Base-by-base conservation (phyloP, 148 eudicot species). In the Oxyria digyna region DNA sequence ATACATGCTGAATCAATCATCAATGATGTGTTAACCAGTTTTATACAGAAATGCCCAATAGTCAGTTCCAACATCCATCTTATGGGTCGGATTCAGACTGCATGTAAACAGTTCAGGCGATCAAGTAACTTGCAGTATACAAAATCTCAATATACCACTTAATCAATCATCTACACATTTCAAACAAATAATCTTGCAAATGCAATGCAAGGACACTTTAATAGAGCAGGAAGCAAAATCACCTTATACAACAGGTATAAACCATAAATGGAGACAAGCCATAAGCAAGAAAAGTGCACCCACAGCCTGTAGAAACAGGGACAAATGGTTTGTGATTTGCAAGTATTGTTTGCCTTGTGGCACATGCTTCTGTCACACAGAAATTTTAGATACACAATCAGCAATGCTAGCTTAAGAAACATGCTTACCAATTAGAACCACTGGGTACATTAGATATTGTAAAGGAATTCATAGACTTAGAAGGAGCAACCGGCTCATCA, bases 231-330 rank as follows among this genome's bases (percentile, higher is more conserved):
- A 1, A 66, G 70, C 74, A 43, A 57, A 21, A 54, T 70, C 76
- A 91, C 97, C 97, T 91, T 83, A 74, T 92, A 74, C 55, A 92
- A 77, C 35, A 87, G 83, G 86, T 83, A 92, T 71, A 89, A 46
- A 67, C 87, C 97, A 74, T 84, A 89, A 29, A 80, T 68, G 45
- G 97, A 87, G 59, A 87, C 78, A 64, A 92, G 71, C 80, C 90
- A 92, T 67, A 92, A 89, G 89, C 91, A 92, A 49, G 80, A 73
- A 77, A 85, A 89, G 71, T 92, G 96, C 78, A 87, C 87, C 97
- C 97, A 92, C 62, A 92, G 83, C 96, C 97, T 92, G 97, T 74
- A 40, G 68, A 79, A 69, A 77, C 24, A 73, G 43, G 40, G 38
- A 35, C 45, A 67, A 70, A 63, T 49, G 49, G 38, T 35, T 35